Conservation (phyloP, 495 filamentous ascomycete genomes). For the Daldinia decipiens region DNA sequence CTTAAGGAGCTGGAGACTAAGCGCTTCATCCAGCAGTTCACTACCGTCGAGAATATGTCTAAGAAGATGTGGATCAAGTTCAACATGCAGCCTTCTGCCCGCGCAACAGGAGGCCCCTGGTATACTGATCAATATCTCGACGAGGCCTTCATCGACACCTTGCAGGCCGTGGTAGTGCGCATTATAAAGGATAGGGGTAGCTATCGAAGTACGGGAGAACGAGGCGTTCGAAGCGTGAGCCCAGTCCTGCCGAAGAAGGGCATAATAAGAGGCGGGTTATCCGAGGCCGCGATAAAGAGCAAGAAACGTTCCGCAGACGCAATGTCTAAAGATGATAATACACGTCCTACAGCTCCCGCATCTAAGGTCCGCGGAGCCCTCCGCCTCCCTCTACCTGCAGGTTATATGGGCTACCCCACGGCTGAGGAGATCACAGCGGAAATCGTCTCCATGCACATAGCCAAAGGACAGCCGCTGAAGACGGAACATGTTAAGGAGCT, state of each 20-base stretch:
- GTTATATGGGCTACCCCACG: conserved; percentile 79
- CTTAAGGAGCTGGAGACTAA: conserved; percentile 79
- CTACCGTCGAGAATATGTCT: conserved; percentile 70
- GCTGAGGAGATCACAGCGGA: conserved; percentile 74
- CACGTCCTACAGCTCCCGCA: conserved; percentile 5
- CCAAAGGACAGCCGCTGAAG: conserved; percentile 68
- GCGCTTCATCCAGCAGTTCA: conserved; percentile 66
- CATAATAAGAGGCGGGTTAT: conserved; percentile 50
- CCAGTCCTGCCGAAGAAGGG: conserved; percentile 57
- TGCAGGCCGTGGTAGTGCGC: conserved; percentile 73
- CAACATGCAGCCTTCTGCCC: conserved; percentile 78
- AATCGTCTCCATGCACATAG: conserved; percentile 72
- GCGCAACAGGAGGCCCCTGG: conserved; percentile 92
- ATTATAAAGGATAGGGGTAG: conserved; percentile 77
- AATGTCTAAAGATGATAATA: conserved; percentile 54
- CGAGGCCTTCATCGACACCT: conserved; percentile 79
- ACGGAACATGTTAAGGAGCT: conserved; percentile 81
- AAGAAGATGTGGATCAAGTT: conserved; percentile 88
- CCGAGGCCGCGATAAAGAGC: conserved; percentile 49
- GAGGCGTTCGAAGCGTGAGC: conserved; percentile 35
- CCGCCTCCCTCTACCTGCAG: conserved; percentile 71
- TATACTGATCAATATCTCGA: conserved; percentile 90
- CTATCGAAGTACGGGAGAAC: conserved; percentile 58
- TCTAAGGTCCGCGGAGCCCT: conserved; percentile 59
- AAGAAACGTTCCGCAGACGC: conserved; percentile 58